A percentile compares a stretch with the other conserved stretches of the same genome.
phyloP scores from a whole-genome alignment of 805 yeast genomes.

The Lipomyces spencermartinsiae region DNA sequence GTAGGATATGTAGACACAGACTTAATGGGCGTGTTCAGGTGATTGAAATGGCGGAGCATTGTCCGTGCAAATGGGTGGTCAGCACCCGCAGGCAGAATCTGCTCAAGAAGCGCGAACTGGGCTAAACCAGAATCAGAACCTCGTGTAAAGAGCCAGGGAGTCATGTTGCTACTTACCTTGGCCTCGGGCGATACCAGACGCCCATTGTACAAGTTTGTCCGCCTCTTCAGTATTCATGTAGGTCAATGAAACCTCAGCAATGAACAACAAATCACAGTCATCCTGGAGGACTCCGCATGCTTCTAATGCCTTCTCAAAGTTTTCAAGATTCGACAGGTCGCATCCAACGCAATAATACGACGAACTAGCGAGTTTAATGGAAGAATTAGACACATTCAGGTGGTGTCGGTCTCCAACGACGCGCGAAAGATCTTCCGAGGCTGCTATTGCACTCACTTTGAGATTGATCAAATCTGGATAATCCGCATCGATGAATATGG shows the following conservation, averaged over 20 bases:
- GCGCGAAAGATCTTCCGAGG: slow-evolving; percentile 53
- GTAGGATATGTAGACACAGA: slow-evolving; percentile 67
- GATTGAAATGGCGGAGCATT: slow-evolving; percentile 74
- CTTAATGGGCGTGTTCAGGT: slow-evolving; percentile 69
- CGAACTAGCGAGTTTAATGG: slow-evolving; percentile 46
- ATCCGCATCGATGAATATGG: slow-evolving; percentile 72
- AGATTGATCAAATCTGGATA: slow-evolving; percentile 69
- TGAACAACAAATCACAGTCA: slow-evolving; percentile 53
- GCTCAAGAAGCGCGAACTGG: slow-evolving; percentile 73
- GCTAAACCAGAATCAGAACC: slow-evolving; percentile 38
- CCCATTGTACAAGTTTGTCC: slow-evolving; percentile 60
- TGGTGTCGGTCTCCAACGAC: slow-evolving; percentile 15
- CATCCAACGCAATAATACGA: slow-evolving; percentile 69
- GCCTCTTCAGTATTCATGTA: slow-evolving; percentile 75
- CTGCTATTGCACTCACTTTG: slow-evolving; percentile 60
- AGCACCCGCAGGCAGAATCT: slow-evolving; percentile 67
- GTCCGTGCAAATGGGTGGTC: slow-evolving; percentile 72
- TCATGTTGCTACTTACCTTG: slow-evolving; percentile 20
- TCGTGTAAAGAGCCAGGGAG: neutral
- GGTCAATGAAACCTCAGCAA: slow-evolving; percentile 84
- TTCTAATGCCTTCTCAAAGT: slow-evolving; percentile 41
- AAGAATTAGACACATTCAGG: neutral
- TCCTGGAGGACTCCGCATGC: slow-evolving; percentile 29
- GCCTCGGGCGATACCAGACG: slow-evolving; percentile 53
- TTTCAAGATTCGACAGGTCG: slow-evolving; percentile 60